Percentiles rank a stretch among this genome's conserved stretches.
Evolutionary conservation across 148 eudicot genomes (phyloP).

Genomic region (Persicaria maculosa): DNA sequence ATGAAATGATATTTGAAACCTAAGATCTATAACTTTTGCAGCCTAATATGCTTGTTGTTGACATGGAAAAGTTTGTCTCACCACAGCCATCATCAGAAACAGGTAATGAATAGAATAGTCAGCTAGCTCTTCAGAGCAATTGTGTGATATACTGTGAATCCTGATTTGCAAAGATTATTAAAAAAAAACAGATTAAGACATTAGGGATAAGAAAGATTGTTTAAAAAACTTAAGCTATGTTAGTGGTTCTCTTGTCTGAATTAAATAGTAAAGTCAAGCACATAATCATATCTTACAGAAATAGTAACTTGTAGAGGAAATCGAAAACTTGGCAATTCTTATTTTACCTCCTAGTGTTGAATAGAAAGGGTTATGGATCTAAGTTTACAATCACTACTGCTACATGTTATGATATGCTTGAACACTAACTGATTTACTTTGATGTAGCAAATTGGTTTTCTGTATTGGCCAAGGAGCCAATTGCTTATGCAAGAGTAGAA

Average conservation of each 20-base stretch:
- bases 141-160: not conserved
- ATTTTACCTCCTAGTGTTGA: not conserved
- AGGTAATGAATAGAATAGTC: not conserved
- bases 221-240: not conserved
- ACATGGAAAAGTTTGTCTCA: conserved; percentile 77
- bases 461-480: conserved; percentile 71
- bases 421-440: conserved; percentile 55
- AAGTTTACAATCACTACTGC: not conserved
- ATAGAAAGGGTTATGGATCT: not conserved
- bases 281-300: not conserved
- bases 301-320: too few relatives aligned
- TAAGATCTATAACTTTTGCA: conserved; percentile 1
- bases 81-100: conserved; percentile 21
- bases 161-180: not conserved
- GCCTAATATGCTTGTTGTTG: conserved; percentile 97
- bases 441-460: conserved; percentile 68
- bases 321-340: too few relatives aligned
- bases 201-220: not conserved
- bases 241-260: not conserved
- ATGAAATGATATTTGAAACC: not conserved
- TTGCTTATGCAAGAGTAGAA: conserved; percentile 71
- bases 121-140: not conserved
- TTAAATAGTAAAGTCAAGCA: not conserved
- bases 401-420: conserved; percentile 73
- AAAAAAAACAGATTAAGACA: not conserved